Percentiles rank a stretch among this genome's conserved stretches.
Conservation (phyloP, 345 rosid species). For the Gossypium stocksii region DNA sequence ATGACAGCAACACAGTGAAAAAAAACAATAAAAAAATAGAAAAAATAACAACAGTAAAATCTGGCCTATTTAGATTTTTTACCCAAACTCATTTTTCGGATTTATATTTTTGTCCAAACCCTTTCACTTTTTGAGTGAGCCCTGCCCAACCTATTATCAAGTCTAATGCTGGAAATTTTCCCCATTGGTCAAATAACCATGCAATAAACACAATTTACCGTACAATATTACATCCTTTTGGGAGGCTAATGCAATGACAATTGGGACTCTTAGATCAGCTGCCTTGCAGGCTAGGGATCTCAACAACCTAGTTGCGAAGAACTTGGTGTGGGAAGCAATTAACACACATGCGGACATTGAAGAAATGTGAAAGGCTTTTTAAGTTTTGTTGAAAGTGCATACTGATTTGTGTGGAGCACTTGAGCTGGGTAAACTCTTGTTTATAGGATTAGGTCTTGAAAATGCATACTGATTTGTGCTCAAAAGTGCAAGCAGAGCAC, state of each 20-base stretch:
- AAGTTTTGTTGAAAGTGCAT: conserved; percentile 2
- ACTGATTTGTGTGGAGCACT: conserved; percentile 3
- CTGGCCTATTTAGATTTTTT: too few relatives aligned
- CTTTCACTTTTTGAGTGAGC: too few relatives aligned
- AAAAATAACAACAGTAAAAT: too few relatives aligned
- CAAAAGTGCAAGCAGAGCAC: too few relatives aligned
- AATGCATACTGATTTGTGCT: too few relatives aligned
- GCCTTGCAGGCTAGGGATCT: conserved; percentile 51
- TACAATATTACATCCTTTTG: conserved; percentile 38
- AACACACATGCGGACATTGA: conserved; percentile 39
- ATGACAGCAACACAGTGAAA: too few relatives aligned
- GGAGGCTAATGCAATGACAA: conserved; percentile 45
- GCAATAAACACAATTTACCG: conserved; percentile 48
- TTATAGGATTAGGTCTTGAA: neutral
- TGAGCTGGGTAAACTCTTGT: neutral
- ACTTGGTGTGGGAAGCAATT: conserved; percentile 58
- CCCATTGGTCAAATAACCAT: conserved; percentile 40
- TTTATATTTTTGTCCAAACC: too few relatives aligned
- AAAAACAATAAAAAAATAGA: too few relatives aligned
- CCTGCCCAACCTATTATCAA: too few relatives aligned
- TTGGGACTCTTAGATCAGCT: conserved; percentile 30
- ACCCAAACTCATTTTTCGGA: too few relatives aligned
- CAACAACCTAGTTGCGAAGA: conserved; percentile 35
- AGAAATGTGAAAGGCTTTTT: conserved; percentile 5
- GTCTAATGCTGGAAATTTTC: conserved; percentile 24